phyloP scores from a whole-genome alignment of 202 grass and related monocot genomes.

The Hordeum pubiflorum region DNA sequence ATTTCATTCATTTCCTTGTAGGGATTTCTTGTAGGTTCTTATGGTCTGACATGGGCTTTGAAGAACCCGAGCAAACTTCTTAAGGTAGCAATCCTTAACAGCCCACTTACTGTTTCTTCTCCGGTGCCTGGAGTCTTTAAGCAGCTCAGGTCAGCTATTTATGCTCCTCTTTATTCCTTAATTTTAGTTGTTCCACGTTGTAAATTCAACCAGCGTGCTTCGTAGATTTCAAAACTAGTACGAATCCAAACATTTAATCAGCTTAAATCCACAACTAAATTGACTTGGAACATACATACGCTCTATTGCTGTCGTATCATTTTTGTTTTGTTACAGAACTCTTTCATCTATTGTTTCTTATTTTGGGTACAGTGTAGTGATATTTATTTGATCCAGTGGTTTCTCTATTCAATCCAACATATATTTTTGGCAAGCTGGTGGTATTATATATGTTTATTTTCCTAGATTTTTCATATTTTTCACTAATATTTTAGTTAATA shows the following conservation, averaged over 20 bases:
- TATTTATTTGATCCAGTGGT: neutral
- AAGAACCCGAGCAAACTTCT: conserved; percentile 71
- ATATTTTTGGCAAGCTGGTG: neutral
- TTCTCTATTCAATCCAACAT: neutral
- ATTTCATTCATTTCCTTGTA: conserved; percentile 29
- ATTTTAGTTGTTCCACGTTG: neutral
- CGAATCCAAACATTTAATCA: neutral
- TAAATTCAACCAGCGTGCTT: conserved; percentile 2
- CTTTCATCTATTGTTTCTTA: neutral
- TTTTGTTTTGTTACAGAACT: neutral
- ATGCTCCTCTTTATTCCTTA: conserved; percentile 7
- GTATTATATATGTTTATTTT: neutral
- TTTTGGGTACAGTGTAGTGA: neutral
- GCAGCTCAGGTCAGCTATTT: conserved; percentile 59
- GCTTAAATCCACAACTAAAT: neutral
- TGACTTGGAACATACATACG: neutral
- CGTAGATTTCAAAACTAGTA: neutral
- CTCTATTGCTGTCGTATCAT: neutral
- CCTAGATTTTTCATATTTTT: neutral
- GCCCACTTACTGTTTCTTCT: conserved; percentile 75
- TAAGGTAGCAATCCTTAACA: conserved; percentile 85
- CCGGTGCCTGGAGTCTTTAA: conserved; percentile 80
- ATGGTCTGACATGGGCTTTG: conserved; percentile 90
- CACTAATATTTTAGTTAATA: neutral
- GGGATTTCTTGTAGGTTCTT: conserved; percentile 92